phyloP scores from a whole-genome alignment of 1,284 basidiomycete species.

The Ustanciosporium gigantosporum region DNA sequence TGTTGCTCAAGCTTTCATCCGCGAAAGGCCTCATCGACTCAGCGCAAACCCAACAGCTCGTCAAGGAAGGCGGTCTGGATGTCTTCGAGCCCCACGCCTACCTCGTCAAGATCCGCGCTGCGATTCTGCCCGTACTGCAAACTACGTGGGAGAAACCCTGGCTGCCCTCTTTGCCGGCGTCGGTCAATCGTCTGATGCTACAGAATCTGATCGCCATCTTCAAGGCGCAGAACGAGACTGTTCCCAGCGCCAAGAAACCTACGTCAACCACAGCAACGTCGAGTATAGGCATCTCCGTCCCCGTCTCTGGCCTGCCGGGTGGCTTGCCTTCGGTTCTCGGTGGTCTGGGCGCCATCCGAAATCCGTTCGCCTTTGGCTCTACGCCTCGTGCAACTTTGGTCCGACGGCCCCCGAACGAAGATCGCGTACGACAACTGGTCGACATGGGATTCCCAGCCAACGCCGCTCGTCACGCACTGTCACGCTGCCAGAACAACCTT shows the following conservation, averaged over 20 bases:
- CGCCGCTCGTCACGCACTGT: slow-evolving; percentile 80
- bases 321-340: slow-evolving; percentile 7
- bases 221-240: slow-evolving; percentile 69
- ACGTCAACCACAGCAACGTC: slow-evolving; percentile 1
- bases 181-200: slow-evolving; percentile 68
- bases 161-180: slow-evolving; percentile 73
- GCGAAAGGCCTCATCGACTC: slow-evolving; percentile 82
- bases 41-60: slow-evolving; percentile 74
- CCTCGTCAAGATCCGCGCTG: slow-evolving; percentile 77
- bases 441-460: slow-evolving; percentile 96
- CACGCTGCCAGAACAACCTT: slow-evolving; percentile 84
- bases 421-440: slow-evolving; percentile 75
- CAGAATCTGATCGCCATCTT: slow-evolving; percentile 80
- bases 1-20: slow-evolving; percentile 77
- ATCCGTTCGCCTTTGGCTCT: slow-evolving; percentile 27
- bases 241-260: slow-evolving; percentile 19
- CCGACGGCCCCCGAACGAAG: slow-evolving; percentile 46
- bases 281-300: too few species aligned
- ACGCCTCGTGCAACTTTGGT: slow-evolving; percentile 18
- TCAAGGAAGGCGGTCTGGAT: slow-evolving; percentile 24
- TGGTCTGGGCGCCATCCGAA: slow-evolving; percentile 22
- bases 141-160: slow-evolving; percentile 82
- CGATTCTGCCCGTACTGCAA: slow-evolving; percentile 71
- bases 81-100: slow-evolving; percentile 81
- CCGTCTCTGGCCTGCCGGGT: neutral